Base-by-base conservation (phyloP, 768 basidiomycete genomes). In the Xerocomellus intermedius region DNA sequence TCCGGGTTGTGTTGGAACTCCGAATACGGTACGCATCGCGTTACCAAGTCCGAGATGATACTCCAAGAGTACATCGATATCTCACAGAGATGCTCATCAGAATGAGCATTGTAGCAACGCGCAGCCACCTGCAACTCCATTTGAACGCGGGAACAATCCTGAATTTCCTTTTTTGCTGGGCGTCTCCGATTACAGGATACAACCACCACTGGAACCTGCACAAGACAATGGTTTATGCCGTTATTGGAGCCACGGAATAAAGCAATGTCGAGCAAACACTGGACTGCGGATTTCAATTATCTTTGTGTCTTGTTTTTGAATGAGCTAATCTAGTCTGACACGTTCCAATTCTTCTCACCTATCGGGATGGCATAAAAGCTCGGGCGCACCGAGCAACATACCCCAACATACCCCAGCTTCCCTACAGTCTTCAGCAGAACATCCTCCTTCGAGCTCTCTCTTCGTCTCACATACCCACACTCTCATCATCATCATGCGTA, bases 401-500 rank as follows among this genome's bases (percentile, higher is more conserved):
- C 21, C 6, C 2, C 44, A 48, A 54, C n/a, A 14, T 26, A 4
- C 26, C 26, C 26, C 4, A 26, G 26, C 24, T 28, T 33, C 35
- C 13, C 12, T 24, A 16, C 17, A 5, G 17, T 14, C 16, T 41
- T 46, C 35, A 30, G 0, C 19, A 9, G 13, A 54, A 35, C 37
- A 16, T 13, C 32, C 12, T 36, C 16, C 19, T 22, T 14, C 14
- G 1, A 42, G 7, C 35, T 24, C 21, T 1, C 8, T 62, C 19
- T 24, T 24, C 13, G 6, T 49, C 21, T 37, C 30, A 2, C 19
- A n/a, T 17, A 19, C 3, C 33, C 8, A 28, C 12, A 5, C 39
- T 19, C 48, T 32, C n/a, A 9, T 4, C 3, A 37, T 33, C 56
- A 48, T 36, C 54, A 63, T 63, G 62, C 62, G 49, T 22, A 14